Percentiles rank a stretch among this genome's conserved stretches.
Conservation (phyloP, 2,329 filamentous ascomycete genomes). For the Catunica adiposa region DNA sequence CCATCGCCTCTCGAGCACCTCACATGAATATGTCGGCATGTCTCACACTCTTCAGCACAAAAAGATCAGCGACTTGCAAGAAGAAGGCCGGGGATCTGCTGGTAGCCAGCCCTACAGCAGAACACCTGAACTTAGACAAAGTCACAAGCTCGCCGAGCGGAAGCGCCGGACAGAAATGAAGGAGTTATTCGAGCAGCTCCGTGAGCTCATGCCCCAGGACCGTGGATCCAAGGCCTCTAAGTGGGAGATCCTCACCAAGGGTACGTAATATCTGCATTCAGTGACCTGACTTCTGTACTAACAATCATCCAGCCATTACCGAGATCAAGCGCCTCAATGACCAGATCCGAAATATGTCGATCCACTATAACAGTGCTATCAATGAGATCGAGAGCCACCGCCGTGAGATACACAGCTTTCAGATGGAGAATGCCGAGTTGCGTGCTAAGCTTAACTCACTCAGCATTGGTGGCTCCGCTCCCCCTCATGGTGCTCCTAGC, state of each 20-base stretch:
- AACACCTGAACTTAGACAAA: slow-evolving; percentile 66
- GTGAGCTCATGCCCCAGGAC: slow-evolving; percentile 63
- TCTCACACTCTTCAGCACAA: slow-evolving; percentile 65
- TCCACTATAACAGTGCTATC: slow-evolving; percentile 26
- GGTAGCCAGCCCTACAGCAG: slow-evolving; percentile 63
- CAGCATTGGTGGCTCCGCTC: slow-evolving; percentile 11
- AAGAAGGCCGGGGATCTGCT: slow-evolving; percentile 30
- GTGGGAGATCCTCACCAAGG: slow-evolving; percentile 77
- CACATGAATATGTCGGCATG: slow-evolving; percentile 38
- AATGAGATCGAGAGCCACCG: slow-evolving; percentile 33
- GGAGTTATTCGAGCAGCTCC: slow-evolving; percentile 64
- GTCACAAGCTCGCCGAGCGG: slow-evolving; percentile 70
- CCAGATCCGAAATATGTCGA: slow-evolving; percentile 29
- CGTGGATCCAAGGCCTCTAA: slow-evolving; percentile 74
- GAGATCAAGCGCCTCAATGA: slow-evolving; percentile 42
- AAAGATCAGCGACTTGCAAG: slow-evolving; percentile 49
- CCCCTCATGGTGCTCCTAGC: slow-evolving; percentile 10
- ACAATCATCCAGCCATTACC: slow-evolving; percentile 33
- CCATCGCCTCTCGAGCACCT: slow-evolving; percentile 30
- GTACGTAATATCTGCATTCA: slow-evolving; percentile 29
- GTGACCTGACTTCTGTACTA: not conserved
- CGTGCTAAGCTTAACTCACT: slow-evolving; percentile 21
- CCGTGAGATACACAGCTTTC: slow-evolving; percentile 31
- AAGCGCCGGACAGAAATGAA: slow-evolving; percentile 82
- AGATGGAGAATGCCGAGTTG: slow-evolving; percentile 33